These are phyloP conservation scores for Monilinia fructicola DNA, from an alignment of 2,329 filamentous ascomycete genomes.

Conservation along the genomic window DNA sequence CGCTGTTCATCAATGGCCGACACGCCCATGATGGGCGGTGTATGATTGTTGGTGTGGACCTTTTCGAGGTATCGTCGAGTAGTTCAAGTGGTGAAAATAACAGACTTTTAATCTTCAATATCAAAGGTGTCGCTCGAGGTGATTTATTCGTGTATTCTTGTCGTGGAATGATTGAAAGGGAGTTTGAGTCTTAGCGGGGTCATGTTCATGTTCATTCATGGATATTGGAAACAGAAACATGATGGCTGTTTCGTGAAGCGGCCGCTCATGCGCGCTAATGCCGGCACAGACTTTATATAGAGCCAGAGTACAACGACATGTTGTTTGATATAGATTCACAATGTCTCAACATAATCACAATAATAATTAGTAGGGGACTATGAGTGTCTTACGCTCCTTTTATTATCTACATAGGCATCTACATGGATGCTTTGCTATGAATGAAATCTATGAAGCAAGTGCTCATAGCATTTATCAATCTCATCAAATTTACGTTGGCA, in stretches of 20 bases:
- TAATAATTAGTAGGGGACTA: not conserved
- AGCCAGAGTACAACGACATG: slow-evolving; percentile 5
- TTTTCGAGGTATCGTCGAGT: not conserved
- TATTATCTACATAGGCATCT: not conserved
- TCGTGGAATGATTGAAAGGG: slow-evolving; percentile 15
- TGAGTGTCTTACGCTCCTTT: not conserved
- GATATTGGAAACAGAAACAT: slow-evolving; percentile 17
- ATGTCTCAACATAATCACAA: slow-evolving; percentile 11
- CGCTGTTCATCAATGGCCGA: slow-evolving; percentile 85
- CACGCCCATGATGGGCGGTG: slow-evolving; percentile 48
- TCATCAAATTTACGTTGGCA: not conserved
- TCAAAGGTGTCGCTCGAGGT: not conserved
- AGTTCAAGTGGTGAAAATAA: not conserved
- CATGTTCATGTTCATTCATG: slow-evolving; percentile 4
- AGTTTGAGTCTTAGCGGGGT: slow-evolving; percentile 19
- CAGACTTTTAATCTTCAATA: not conserved
- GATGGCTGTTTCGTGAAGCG: slow-evolving; percentile 18
- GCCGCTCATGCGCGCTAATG: slow-evolving; percentile 17
- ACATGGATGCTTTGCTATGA: too few relatives aligned
- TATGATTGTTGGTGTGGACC: slow-evolving; percentile 18
- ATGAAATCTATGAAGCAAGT: not conserved
- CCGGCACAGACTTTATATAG: not conserved
- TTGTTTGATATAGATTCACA: slow-evolving; percentile 13
- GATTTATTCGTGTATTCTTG: slow-evolving; percentile 4
- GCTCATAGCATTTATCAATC: not conserved